phyloP scores from a whole-genome alignment of 192 early-diverging fungal genomes.

The Funneliformis mosseae region DNA sequence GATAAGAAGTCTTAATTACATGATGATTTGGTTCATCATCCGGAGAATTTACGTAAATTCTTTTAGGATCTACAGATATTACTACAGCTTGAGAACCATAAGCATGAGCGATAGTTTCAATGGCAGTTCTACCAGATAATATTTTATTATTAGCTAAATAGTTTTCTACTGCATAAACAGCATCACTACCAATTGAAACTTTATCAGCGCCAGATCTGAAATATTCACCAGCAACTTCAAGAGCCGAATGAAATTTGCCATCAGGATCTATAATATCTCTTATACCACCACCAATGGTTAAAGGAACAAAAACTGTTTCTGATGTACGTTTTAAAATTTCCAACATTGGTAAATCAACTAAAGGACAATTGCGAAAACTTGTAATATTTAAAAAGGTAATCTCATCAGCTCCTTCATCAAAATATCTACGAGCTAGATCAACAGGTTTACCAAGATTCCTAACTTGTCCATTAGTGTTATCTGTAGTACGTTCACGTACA shows the following conservation, averaged over 20 bases:
- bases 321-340: slow-evolving; percentile 87
- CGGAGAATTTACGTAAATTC: slow-evolving; percentile 86
- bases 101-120: slow-evolving; percentile 90
- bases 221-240: slow-evolving; percentile 98
- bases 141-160: slow-evolving; percentile 61
- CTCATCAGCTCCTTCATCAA: slow-evolving; percentile 96
- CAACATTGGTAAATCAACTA: slow-evolving; percentile 93
- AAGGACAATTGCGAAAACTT: slow-evolving; percentile 89
- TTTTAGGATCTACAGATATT: slow-evolving; percentile 94
- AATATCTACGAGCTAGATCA: slow-evolving; percentile 89
- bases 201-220: slow-evolving; percentile 99
- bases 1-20: slow-evolving; percentile 64
- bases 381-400: slow-evolving; percentile 99
- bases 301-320: slow-evolving; percentile 95
- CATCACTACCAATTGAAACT: slow-evolving; percentile 98
- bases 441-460: slow-evolving; percentile 98
- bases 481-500: slow-evolving; percentile 73
- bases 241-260: slow-evolving; percentile 75
- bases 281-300: slow-evolving; percentile 99
- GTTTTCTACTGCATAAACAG: slow-evolving; percentile 95
- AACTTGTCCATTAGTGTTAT: slow-evolving; percentile 59
- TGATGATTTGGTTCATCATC: slow-evolving; percentile 76
- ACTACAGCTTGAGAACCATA: slow-evolving; percentile 99
- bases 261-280: slow-evolving; percentile 88
- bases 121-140: slow-evolving; percentile 76